Evolutionary conservation across 192 early-diverging fungal species (phyloP).

Genomic region (Entomortierella parvispora): DNA sequence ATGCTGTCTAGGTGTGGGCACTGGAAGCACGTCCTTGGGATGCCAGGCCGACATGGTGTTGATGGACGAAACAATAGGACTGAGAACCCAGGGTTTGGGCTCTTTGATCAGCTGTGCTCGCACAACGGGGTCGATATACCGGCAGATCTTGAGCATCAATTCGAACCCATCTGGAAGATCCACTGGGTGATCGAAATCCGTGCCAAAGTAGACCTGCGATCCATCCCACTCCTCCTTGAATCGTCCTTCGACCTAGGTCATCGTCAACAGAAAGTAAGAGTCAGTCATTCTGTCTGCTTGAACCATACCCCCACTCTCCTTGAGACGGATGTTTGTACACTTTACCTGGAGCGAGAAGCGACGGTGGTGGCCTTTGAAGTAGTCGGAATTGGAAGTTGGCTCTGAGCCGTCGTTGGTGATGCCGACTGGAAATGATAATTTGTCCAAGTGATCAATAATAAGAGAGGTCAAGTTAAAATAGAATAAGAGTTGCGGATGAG

Average conservation of each 20-base stretch:
- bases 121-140: constrained; percentile 50
- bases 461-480: constrained; percentile 20
- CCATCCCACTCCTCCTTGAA: constrained; percentile 46
- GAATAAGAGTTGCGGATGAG: constrained; percentile 4
- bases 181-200: constrained; percentile 40
- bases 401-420: constrained; percentile 50
- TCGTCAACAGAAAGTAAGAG: not conserved
- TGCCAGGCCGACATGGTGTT: constrained; percentile 50
- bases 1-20: constrained; percentile 21
- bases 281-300: not conserved
- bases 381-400: constrained; percentile 39
- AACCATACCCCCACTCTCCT: too few relatives aligned
- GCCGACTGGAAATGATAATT: constrained; percentile 14
- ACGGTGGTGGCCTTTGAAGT: constrained; percentile 47
- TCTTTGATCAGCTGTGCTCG: constrained; percentile 20
- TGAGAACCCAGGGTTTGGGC: constrained; percentile 46
- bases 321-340: not conserved
- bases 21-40: constrained; percentile 18
- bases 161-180: constrained; percentile 47
- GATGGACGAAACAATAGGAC: constrained; percentile 49
- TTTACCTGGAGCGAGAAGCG: constrained; percentile 51
- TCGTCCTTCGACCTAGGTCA: constrained; percentile 41
- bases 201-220: constrained; percentile 46
- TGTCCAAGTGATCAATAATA: not conserved
- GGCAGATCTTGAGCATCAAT: constrained; percentile 41